Evolutionary conservation across 2,329 filamentous ascomycete species (phyloP).

Genomic region (Exophiala lecanii-corni): DNA sequence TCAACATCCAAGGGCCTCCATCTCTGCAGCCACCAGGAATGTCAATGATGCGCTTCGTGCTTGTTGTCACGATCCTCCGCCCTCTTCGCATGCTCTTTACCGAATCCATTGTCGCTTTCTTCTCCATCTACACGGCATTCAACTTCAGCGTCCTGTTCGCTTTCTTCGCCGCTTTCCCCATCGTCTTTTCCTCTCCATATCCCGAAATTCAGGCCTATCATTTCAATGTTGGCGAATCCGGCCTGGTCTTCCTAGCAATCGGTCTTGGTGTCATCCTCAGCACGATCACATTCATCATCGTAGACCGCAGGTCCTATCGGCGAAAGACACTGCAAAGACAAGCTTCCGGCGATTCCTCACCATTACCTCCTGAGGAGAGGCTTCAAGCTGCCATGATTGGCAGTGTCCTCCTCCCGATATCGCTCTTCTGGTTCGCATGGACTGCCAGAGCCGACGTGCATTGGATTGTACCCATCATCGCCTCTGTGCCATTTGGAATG

Average conservation of each 20-base stretch:
- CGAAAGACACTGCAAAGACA: slow-evolving; percentile 14
- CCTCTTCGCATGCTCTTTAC: slow-evolving; percentile 61
- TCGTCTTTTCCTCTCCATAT: slow-evolving; percentile 61
- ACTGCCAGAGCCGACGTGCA: slow-evolving; percentile 38
- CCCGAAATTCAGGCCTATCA: slow-evolving; percentile 50
- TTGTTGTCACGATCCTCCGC: slow-evolving; percentile 41
- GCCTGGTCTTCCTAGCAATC: slow-evolving; percentile 79
- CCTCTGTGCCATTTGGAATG: slow-evolving; percentile 27
- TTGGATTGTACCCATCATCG: slow-evolving; percentile 34
- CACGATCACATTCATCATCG: slow-evolving; percentile 20
- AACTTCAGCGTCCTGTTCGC: slow-evolving; percentile 77
- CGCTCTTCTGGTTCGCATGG: slow-evolving; percentile 47
- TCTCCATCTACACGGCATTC: slow-evolving; percentile 70
- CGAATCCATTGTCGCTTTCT: slow-evolving; percentile 64
- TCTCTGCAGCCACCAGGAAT: slow-evolving; percentile 62
- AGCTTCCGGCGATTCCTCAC: slow-evolving; percentile 13
- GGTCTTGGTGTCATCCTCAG: slow-evolving; percentile 63
- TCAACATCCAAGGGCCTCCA: slow-evolving; percentile 58
- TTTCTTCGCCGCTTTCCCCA: slow-evolving; percentile 78
- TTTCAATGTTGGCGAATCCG: slow-evolving; percentile 62
- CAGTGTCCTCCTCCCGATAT: slow-evolving; percentile 43
- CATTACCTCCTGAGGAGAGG: slow-evolving; percentile 45
- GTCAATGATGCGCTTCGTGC: slow-evolving; percentile 40
- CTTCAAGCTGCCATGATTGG: slow-evolving; percentile 48
- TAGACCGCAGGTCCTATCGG: slow-evolving; percentile 24